Evolutionary conservation across 2,329 filamentous ascomycete species (phyloP).

Genomic region (Trichoderma cornu-damae): DNA sequence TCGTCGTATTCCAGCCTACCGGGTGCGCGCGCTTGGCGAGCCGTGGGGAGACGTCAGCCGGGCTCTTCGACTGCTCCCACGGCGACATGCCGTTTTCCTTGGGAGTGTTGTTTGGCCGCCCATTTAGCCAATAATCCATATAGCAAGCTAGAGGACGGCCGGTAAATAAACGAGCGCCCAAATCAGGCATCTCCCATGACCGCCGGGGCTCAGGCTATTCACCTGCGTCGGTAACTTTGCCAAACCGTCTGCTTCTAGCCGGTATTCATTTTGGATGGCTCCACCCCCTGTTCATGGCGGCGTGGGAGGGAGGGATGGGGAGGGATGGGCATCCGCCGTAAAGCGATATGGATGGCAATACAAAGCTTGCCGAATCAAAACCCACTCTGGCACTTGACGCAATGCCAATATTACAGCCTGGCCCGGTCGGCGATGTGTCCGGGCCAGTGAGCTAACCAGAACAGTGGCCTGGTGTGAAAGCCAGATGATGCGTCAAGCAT

Average conservation of each 20-base stretch:
- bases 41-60: neutral
- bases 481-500: neutral
- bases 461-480: neutral
- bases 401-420: conserved; percentile 6
- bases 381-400: conserved; percentile 8
- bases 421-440: neutral
- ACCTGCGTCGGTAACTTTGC: neutral
- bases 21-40: neutral
- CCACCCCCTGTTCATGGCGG: neutral
- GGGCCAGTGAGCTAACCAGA: neutral
- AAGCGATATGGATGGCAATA: conserved; percentile 2
- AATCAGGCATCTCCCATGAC: neutral
- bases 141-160: neutral
- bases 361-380: neutral
- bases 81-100: neutral
- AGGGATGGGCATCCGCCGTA: neutral
- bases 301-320: neutral
- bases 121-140: neutral
- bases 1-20: neutral
- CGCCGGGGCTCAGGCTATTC: neutral
- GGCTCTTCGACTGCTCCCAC: neutral
- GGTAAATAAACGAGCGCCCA: neutral
- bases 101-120: neutral
- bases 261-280: neutral
- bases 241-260: neutral